These are phyloP conservation scores for Kwoniella shivajii DNA, from an alignment of 1,284 basidiomycete species.

Conservation along the genomic window DNA sequence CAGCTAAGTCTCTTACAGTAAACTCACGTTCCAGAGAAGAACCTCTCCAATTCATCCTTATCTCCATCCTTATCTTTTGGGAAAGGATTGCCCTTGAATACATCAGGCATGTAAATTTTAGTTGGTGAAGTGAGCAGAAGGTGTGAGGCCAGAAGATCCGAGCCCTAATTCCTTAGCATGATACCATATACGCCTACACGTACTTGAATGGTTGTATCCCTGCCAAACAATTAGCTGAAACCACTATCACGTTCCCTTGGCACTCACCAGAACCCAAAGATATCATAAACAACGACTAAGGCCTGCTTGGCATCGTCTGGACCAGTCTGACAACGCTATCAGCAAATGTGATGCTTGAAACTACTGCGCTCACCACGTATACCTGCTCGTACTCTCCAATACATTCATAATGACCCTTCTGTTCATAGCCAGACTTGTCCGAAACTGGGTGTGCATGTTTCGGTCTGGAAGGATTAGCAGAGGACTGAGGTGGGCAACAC, in stretches of 20 bases:
- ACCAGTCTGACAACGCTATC: conserved; percentile 30
- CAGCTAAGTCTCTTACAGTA: not conserved
- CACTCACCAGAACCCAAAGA: conserved; percentile 49
- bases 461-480: conserved; percentile 31
- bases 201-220: conserved; percentile 47
- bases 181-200: not conserved
- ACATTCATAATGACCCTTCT: conserved; percentile 29
- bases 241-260: not conserved
- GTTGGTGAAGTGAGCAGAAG: conserved; percentile 32
- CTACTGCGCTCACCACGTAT: conserved; percentile 33
- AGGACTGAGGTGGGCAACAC: conserved; percentile 43
- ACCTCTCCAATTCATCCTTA: conserved; percentile 41
- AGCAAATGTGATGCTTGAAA: not conserved
- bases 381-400: conserved; percentile 40
- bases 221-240: conserved; percentile 17
- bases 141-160: conserved; percentile 39
- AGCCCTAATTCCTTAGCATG: conserved; percentile 24
- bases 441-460: conserved; percentile 39
- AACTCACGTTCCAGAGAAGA: conserved; percentile 45
- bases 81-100: conserved; percentile 46
- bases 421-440: conserved; percentile 24
- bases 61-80: conserved; percentile 46
- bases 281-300: conserved; percentile 39
- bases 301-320: conserved; percentile 41
- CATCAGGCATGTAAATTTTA: conserved; percentile 44